phyloP scores from a whole-genome alignment of 78 protist species.

The Dictyostelium brefeldianum region DNA sequence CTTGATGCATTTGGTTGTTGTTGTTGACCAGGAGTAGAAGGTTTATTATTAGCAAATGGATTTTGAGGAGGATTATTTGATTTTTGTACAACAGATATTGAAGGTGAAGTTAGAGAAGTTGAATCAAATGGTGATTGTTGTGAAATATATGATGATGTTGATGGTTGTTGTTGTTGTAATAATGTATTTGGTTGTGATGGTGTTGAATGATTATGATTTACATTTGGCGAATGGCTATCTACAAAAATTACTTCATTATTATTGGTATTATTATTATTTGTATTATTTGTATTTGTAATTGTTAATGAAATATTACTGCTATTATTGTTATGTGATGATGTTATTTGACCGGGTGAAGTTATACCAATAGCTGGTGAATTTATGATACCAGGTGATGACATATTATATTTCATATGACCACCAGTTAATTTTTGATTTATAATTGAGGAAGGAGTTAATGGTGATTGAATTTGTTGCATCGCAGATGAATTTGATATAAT shows the following conservation, averaged over 20 bases:
- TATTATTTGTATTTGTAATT: not conserved
- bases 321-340: not conserved
- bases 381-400: not conserved
- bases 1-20: not conserved
- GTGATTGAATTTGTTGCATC: slow-evolving; percentile 1
- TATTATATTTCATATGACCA: not conserved
- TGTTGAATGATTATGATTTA: not conserved
- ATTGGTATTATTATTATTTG: not conserved
- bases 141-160: not conserved
- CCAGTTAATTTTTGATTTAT: not conserved
- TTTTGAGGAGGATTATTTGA: slow-evolving; percentile 22
- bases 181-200: not conserved
- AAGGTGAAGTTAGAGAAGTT: not conserved
- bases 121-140: not conserved
- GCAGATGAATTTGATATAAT: not conserved
- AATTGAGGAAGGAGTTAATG: not conserved
- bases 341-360: not conserved
- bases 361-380: slow-evolving; percentile 10
- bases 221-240: not conserved
- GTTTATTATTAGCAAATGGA: not conserved
- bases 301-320: not conserved
- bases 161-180: not conserved
- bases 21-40: not conserved
- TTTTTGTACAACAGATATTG: not conserved
- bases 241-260: not conserved